Evolutionary conservation across 495 filamentous ascomycete species (phyloP).

Genomic region (Aspergillus campestris): DNA sequence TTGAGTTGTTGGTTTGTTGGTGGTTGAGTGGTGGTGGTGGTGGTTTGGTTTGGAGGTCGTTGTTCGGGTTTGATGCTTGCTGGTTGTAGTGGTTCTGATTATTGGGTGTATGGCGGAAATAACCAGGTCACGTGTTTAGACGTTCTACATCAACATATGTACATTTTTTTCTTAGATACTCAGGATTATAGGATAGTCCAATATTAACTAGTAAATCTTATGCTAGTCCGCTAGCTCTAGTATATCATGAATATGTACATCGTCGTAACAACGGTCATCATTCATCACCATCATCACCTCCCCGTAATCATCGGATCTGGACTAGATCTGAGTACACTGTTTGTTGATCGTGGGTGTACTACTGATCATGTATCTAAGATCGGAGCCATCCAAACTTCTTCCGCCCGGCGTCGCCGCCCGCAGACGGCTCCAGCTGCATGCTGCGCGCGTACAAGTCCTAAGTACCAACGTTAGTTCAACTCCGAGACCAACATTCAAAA

Average conservation of each 20-base stretch:
- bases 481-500: neutral
- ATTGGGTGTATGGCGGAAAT: too few species aligned
- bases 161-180: too few species aligned
- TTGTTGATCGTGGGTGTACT: too few species aligned
- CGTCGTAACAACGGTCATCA: slow-evolving; percentile 14
- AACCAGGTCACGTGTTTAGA: too few species aligned
- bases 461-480: slow-evolving; percentile 9
- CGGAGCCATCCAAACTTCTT: slow-evolving; percentile 41
- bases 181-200: too few species aligned
- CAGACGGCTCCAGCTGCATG: slow-evolving; percentile 37
- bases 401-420: slow-evolving; percentile 28
- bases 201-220: neutral
- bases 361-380: slow-evolving; percentile 8
- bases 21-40: too few species aligned
- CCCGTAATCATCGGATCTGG: neutral
- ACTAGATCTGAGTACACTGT: too few species aligned
- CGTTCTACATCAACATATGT: too few species aligned
- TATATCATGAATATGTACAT: slow-evolving; percentile 17
- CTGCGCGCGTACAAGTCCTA: slow-evolving; percentile 41
- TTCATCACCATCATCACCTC: slow-evolving; percentile 2
- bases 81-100: too few species aligned
- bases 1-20: too few species aligned
- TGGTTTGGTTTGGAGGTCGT: too few species aligned
- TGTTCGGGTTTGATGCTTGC: too few species aligned
- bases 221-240: neutral